These are phyloP conservation scores for Laguncularia racemosa DNA, from an alignment of 345 rosid genomes.

Conservation along the genomic window DNA sequence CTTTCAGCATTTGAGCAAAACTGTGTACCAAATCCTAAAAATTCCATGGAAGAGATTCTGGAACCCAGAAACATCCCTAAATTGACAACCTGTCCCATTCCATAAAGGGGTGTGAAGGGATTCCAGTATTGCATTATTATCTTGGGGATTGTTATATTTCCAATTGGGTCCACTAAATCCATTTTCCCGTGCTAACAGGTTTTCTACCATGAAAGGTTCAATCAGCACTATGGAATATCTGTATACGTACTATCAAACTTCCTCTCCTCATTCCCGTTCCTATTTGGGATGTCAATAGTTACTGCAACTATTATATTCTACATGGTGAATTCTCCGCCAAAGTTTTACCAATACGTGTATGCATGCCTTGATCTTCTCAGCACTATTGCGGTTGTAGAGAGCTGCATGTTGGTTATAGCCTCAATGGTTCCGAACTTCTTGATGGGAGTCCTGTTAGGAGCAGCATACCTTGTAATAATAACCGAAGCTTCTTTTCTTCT, in stretches of 20 bases:
- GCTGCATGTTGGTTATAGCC: constrained; percentile 94
- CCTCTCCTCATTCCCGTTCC: constrained; percentile 72
- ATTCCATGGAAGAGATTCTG: too few relatives aligned
- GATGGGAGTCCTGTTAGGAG: constrained; percentile 90
- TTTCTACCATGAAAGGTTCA: constrained; percentile 80
- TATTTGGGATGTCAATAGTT: constrained; percentile 49
- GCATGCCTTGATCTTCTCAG: constrained; percentile 73
- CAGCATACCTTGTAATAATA: constrained; percentile 41
- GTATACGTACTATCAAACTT: constrained; percentile 80
- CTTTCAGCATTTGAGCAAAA: too few relatives aligned
- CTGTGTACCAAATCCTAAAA: too few relatives aligned
- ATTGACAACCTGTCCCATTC: too few relatives aligned
- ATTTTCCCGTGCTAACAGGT: constrained; percentile 37
- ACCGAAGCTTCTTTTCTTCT: background rate
- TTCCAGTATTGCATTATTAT: too few relatives aligned
- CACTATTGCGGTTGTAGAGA: constrained; percentile 82
- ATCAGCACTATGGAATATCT: constrained; percentile 80
- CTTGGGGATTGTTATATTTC: too few relatives aligned
- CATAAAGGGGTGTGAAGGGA: too few relatives aligned
- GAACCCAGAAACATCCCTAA: too few relatives aligned
- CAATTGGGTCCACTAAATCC: background rate
- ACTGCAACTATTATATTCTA: constrained; percentile 81
- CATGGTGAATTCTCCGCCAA: constrained; percentile 77
- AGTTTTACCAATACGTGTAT: constrained; percentile 55
- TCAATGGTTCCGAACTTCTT: constrained; percentile 84